Evolutionary conservation across 2,329 filamentous ascomycete species (phyloP).

Genomic region (Laburnicola sp.): DNA sequence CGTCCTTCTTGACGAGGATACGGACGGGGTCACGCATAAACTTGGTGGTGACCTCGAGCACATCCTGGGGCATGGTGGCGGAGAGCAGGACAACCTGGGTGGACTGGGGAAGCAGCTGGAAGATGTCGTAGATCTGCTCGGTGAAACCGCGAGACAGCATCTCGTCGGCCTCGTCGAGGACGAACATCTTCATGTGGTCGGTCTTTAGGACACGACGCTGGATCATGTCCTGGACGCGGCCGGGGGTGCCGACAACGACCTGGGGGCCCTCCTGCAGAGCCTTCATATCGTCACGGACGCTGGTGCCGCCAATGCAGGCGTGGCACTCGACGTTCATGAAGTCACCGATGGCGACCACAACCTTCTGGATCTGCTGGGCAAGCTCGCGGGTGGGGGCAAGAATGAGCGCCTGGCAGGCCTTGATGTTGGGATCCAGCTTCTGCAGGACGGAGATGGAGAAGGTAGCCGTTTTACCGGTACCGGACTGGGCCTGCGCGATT

Average conservation of each 20-base stretch:
- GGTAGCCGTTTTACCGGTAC: conserved; percentile 99
- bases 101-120: conserved; percentile 95
- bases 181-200: conserved; percentile 99
- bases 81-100: conserved; percentile 98
- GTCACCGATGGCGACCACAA: conserved; percentile 96
- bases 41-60: conserved; percentile 98
- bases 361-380: conserved; percentile 99
- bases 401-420: conserved; percentile 97
- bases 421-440: conserved; percentile 94
- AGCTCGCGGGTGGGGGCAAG: conserved; percentile 97
- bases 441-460: conserved; percentile 99
- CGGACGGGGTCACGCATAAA: conserved; percentile 99
- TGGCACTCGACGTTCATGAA: conserved; percentile 99
- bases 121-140: conserved; percentile 99
- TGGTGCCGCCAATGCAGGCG: conserved; percentile 98
- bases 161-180: conserved; percentile 98
- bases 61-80: conserved; percentile 93
- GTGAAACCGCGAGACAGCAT: conserved; percentile 99
- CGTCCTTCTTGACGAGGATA: conserved; percentile 99
- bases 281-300: conserved; percentile 98
- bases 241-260: conserved; percentile 95
- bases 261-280: conserved; percentile 93
- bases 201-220: conserved; percentile 96
- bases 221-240: conserved; percentile 99
- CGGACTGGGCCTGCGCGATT: conserved; percentile 98